Percentiles rank a stretch among this genome's conserved stretches.
These are phyloP conservation scores for Pythium utonaiense DNA, from an alignment of 352 stramenopile species.

Conservation along the genomic window DNA sequence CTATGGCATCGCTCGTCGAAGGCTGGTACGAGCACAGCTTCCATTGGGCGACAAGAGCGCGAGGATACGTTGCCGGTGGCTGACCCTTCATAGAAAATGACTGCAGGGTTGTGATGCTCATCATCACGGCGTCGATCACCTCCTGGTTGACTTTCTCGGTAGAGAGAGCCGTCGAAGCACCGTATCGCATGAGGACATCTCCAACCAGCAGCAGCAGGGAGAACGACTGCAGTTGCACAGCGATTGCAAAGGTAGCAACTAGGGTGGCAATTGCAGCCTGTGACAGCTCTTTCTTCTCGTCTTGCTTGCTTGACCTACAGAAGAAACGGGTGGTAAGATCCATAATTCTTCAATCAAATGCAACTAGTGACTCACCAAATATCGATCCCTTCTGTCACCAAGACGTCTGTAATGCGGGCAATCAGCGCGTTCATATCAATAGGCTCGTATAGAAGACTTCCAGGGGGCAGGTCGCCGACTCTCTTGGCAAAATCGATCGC, in stretches of 20 bases:
- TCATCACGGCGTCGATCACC: background rate
- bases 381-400: conserved; percentile 27
- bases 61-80: conserved; percentile 52
- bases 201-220: conserved; percentile 40
- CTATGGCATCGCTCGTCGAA: conserved; percentile 65
- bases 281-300: conserved; percentile 7
- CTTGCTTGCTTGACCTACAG: background rate
- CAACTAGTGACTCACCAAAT: conserved; percentile 14
- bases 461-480: conserved; percentile 46
- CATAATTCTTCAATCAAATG: background rate
- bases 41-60: conserved; percentile 58
- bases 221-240: conserved; percentile 64
- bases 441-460: conserved; percentile 65
- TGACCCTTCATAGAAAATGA: conserved; percentile 21
- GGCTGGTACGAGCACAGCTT: conserved; percentile 60
- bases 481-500: conserved; percentile 46
- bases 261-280: conserved; percentile 32
- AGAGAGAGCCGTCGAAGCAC: background rate
- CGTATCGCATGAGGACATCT: conserved; percentile 30
- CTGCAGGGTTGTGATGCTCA: conserved; percentile 20
- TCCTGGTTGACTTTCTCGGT: background rate
- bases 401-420: conserved; percentile 13
- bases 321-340: background rate
- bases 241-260: conserved; percentile 42
- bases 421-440: conserved; percentile 47